Percentiles rank a stretch among this genome's conserved stretches.
phyloP scores from a whole-genome alignment of 768 basidiomycete species.

The Tulasnella sp. region DNA sequence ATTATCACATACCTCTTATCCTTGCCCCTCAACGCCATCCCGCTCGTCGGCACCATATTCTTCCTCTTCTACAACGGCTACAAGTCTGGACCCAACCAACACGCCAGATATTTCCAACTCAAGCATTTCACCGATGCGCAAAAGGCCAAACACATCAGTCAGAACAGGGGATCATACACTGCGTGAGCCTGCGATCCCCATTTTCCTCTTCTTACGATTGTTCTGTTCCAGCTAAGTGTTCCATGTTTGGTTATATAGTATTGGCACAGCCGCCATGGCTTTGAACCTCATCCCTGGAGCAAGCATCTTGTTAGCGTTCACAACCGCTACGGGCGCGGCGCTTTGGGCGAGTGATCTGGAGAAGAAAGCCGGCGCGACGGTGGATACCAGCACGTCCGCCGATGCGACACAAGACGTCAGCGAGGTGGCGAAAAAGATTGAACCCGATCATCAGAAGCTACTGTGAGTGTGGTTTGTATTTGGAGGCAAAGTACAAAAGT shows the following conservation, averaged over 20 bases:
- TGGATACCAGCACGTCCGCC: constrained; percentile 5
- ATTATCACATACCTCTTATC: constrained; percentile 50
- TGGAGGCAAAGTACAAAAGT: no score
- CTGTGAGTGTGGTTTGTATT: no score
- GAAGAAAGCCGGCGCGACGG: constrained; percentile 22
- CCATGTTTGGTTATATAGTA: constrained; percentile 30
- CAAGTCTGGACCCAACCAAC: constrained; percentile 46
- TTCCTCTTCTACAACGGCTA: constrained; percentile 46
- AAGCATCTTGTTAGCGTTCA: constrained; percentile 50
- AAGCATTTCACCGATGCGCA: constrained; percentile 41
- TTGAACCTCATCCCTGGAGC: constrained; percentile 52
- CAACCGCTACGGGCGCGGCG: constrained; percentile 57
- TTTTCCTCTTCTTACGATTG: not conserved
- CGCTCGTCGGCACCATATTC: constrained; percentile 50
- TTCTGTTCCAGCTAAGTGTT: not conserved
- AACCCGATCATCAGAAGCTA: not conserved
- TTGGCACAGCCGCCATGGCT: constrained; percentile 49
- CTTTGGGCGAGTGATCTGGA: constrained; percentile 65
- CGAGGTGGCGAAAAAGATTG: constrained; percentile 6
- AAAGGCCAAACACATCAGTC: constrained; percentile 37
- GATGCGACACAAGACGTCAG: constrained; percentile 7
- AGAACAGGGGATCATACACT: constrained; percentile 49
- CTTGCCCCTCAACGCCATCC: constrained; percentile 58
- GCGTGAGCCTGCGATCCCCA: constrained; percentile 35
- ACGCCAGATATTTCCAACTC: constrained; percentile 59